Evolutionary conservation across 2,329 filamentous ascomycete species (phyloP).

Genomic region (Penicillium sp.): DNA sequence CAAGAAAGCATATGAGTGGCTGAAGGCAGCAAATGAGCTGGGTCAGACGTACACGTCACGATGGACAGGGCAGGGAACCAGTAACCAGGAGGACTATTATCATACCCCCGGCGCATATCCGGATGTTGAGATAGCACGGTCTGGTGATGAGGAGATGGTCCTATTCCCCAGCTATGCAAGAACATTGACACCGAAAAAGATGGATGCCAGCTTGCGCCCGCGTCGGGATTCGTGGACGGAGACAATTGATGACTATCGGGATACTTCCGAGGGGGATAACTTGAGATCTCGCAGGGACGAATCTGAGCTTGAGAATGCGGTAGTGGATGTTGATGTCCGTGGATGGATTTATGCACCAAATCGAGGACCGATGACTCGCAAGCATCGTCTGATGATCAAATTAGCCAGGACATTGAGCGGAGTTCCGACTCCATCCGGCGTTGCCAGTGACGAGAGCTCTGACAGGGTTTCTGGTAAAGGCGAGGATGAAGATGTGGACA

Average conservation of each 20-base stretch:
- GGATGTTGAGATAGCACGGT: slow-evolving; percentile 75
- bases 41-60: slow-evolving; percentile 66
- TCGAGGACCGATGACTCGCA: slow-evolving; percentile 78
- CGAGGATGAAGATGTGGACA: slow-evolving; percentile 68
- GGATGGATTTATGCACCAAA: slow-evolving; percentile 94
- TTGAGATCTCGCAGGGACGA: slow-evolving; percentile 78
- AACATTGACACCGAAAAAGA: slow-evolving; percentile 58
- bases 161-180: slow-evolving; percentile 93
- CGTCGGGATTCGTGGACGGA: slow-evolving; percentile 30
- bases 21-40: slow-evolving; percentile 71
- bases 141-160: slow-evolving; percentile 87
- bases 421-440: slow-evolving; percentile 65
- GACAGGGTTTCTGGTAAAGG: slow-evolving; percentile 42
- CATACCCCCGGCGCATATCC: slow-evolving; percentile 77
- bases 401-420: slow-evolving; percentile 86
- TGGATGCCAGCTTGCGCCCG: slow-evolving; percentile 24
- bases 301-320: slow-evolving; percentile 76
- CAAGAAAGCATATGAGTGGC: slow-evolving; percentile 72
- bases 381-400: slow-evolving; percentile 83
- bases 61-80: slow-evolving; percentile 50
- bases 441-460: slow-evolving; percentile 30
- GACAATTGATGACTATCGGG: slow-evolving; percentile 44
- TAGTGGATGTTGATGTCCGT: slow-evolving; percentile 91
- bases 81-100: slow-evolving; percentile 48
- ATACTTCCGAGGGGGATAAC: slow-evolving; percentile 49